Evolutionary conservation across 768 basidiomycete genomes (phyloP), one percentile per base, ranked within the genome.

Genomic region (Atractiella rhizophila): DNA sequence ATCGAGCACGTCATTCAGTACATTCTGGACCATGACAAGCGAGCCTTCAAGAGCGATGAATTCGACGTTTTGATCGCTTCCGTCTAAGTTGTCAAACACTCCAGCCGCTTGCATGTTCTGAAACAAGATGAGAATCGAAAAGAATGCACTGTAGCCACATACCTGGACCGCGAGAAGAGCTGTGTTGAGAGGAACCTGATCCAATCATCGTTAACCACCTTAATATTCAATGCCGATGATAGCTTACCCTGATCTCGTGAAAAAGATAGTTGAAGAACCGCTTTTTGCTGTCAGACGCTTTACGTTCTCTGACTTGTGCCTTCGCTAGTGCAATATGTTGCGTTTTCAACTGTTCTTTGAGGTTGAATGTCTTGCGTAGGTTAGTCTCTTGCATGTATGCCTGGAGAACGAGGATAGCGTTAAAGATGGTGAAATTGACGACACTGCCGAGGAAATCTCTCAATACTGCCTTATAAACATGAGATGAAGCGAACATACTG

Each of bases 41-140:
- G 74, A 76, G 2, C 76, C 76, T 50, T 73, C 71, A 15, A 85
- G 65, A 5, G 79, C 85, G 51, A 71, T 73, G 54, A 85, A 83
- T 62, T 91, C 83, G 42, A 86, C 71, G 46, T 76, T 73, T 52
- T 83, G 75, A 28, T 74, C 70, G 6, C 34, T 32, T 48, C 69
- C 48, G 15, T 55, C 44, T n/a, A 51, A 29, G 16, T 49, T 71
- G 2, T 68, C 66, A 33, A 88, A 68, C 1, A 69, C 67, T 7
- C 74, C 70, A 1, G 71, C 70, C 1, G 79, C 80, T 46, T 77
- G 74, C 68, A 88, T 73, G 53, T 94, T 88, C 60, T 91, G 85
- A 15, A 86, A 76, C 1, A 83, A 81, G 30, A 38, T 42, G n/a
- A n/a, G n/a, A n/a, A n/a, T n/a, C n/a, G n/a, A n/a, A n/a, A n/a